These are phyloP conservation scores for Pichia sp. DNA, from an alignment of 1,139 yeast genomes.

Conservation along the genomic window DNA sequence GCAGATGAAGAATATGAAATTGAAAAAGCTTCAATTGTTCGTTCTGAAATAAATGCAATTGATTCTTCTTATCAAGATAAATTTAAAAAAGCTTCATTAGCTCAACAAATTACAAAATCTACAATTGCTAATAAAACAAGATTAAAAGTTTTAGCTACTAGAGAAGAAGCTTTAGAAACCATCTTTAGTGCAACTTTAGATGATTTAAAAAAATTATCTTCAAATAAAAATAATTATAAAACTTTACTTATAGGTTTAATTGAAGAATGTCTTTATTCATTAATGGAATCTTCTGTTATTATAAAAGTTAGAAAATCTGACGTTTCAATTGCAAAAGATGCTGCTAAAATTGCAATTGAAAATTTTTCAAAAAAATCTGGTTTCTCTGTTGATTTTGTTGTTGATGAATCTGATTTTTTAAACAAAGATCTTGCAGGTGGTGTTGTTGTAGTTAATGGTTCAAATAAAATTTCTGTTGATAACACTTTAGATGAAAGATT, in stretches of 20 bases:
- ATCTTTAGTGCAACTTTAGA: constrained; percentile 66
- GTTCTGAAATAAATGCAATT: constrained; percentile 85
- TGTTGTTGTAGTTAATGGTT: constrained; percentile 58
- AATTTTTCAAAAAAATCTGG: constrained; percentile 56
- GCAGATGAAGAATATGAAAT: constrained; percentile 99
- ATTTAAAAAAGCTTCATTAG: constrained; percentile 83
- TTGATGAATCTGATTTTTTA: constrained; percentile 54
- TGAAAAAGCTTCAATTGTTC: constrained; percentile 91
- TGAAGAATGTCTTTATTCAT: constrained; percentile 71
- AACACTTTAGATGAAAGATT: constrained; percentile 95
- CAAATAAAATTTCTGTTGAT: constrained; percentile 82
- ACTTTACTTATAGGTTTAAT: constrained; percentile 70
- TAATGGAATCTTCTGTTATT: constrained; percentile 63
- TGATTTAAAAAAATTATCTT: constrained; percentile 52
- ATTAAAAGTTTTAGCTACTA: constrained; percentile 79
- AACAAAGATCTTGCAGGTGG: constrained; percentile 77
- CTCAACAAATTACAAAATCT: constrained; percentile 93
- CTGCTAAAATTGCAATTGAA: constrained; percentile 55
- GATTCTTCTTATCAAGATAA: constrained; percentile 77
- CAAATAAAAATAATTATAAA: constrained; percentile 53
- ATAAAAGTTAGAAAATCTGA: constrained; percentile 70
- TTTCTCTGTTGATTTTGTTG: constrained; percentile 41
- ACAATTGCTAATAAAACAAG: constrained; percentile 94
- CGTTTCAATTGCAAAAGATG: constrained; percentile 55
- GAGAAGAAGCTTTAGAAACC: constrained; percentile 72